A percentile compares a stretch with the other conserved stretches of the same genome.
Evolutionary conservation across 2,329 filamentous ascomycete species (phyloP).

Genomic region (Diaporthe ampelina): DNA sequence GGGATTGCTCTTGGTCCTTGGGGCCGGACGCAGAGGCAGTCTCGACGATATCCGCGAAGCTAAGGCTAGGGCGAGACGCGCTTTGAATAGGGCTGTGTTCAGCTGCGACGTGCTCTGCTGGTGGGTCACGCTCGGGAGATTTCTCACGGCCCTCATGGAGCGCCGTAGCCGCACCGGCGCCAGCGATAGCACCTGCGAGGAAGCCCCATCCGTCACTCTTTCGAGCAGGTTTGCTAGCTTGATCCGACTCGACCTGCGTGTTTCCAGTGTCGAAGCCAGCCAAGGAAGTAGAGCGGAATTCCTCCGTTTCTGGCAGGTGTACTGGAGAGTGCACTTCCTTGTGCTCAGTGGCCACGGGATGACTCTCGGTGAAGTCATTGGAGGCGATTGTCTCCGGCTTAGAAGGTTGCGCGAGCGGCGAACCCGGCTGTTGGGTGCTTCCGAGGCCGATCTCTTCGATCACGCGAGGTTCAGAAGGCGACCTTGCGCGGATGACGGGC

Average conservation of each 20-base stretch:
- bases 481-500: background rate
- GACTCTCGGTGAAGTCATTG: background rate
- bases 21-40: background rate
- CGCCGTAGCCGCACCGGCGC: conserved; percentile 5
- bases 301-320: background rate
- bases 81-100: background rate
- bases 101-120: background rate
- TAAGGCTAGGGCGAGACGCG: background rate
- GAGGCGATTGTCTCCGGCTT: background rate
- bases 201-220: conserved; percentile 34
- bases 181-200: conserved; percentile 30
- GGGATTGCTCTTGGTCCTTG: conserved; percentile 14
- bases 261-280: background rate
- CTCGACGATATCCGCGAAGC: conserved; percentile 3
- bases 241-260: background rate
- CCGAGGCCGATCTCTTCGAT: background rate
- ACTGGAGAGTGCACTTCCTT: background rate
- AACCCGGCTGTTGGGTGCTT: background rate
- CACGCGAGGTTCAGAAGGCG: background rate
- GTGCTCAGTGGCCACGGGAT: background rate
- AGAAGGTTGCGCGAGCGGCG: too few relatives aligned
- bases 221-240: background rate
- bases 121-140: background rate
- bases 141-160: background rate
- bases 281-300: background rate